Conservation (phyloP, 768 basidiomycete species). For the Kwoniella bestiolae region DNA sequence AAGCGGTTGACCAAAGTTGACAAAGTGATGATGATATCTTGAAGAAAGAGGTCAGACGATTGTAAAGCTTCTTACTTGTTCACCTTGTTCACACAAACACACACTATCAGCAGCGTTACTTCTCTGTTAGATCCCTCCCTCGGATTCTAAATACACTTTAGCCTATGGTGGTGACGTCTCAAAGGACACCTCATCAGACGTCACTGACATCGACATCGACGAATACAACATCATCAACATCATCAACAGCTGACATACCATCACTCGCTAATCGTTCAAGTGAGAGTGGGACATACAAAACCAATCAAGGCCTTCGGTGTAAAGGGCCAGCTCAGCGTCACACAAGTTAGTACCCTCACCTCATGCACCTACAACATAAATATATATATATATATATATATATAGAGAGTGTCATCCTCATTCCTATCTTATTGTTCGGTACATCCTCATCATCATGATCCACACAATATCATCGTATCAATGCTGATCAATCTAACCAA, state of each 20-base stretch:
- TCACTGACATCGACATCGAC: conserved; percentile 13
- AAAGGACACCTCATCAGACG: conserved; percentile 9
- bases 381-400: background rate
- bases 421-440: background rate
- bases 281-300: background rate
- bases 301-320: background rate
- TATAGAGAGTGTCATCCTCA: background rate
- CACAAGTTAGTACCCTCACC: conserved; percentile 1
- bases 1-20: background rate
- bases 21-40: background rate
- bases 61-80: conserved; percentile 8
- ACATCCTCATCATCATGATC: background rate
- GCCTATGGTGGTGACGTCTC: conserved; percentile 23
- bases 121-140: background rate
- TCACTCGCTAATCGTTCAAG: conserved; percentile 6
- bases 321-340: background rate
- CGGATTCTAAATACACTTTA: background rate
- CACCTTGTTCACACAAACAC: background rate
- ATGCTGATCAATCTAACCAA: background rate
- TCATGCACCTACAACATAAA: background rate
- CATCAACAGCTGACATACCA: background rate
- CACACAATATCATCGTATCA: background rate
- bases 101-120: background rate
- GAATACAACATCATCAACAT: background rate
- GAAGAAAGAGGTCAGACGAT: background rate